Evolutionary conservation across 805 yeast genomes (phyloP).

Genomic region (Metschnikowia shivogae): DNA sequence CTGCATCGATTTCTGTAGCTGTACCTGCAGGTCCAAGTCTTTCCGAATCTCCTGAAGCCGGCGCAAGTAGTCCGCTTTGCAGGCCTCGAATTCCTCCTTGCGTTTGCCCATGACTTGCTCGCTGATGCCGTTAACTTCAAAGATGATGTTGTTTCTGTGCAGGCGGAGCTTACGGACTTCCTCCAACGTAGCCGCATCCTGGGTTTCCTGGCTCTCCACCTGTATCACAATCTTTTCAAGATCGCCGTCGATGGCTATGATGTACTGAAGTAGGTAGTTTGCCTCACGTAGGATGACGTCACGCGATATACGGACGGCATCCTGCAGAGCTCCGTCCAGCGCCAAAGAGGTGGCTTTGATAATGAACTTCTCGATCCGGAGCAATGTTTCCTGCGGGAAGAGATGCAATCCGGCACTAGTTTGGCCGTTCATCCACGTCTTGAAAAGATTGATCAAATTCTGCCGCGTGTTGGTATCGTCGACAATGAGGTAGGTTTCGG

Average conservation of each 20-base stretch:
- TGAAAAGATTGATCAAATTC: slow-evolving; percentile 36
- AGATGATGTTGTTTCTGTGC: slow-evolving; percentile 27
- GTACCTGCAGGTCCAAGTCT: slow-evolving; percentile 26
- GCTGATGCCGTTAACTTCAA: slow-evolving; percentile 29
- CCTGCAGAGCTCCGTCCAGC: slow-evolving; percentile 11
- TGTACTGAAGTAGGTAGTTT: slow-evolving; percentile 31
- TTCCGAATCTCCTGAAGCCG: slow-evolving; percentile 21
- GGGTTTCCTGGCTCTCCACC: neutral
- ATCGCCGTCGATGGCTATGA: slow-evolving; percentile 28
- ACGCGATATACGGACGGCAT: slow-evolving; percentile 12
- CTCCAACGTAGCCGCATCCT: no score
- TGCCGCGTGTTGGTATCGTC: slow-evolving; percentile 39
- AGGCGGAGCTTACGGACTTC: slow-evolving; percentile 14
- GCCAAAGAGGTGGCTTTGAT: slow-evolving; percentile 34
- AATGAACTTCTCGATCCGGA: slow-evolving; percentile 35
- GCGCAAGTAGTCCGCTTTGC: slow-evolving; percentile 22
- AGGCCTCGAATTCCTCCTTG: slow-evolving; percentile 23
- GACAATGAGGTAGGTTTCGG: slow-evolving; percentile 37
- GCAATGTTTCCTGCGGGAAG: slow-evolving; percentile 28
- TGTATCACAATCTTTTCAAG: slow-evolving; percentile 18
- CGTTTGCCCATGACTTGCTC: slow-evolving; percentile 26
- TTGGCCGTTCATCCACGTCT: slow-evolving; percentile 36
- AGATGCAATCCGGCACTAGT: slow-evolving; percentile 33
- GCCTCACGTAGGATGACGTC: slow-evolving; percentile 37
- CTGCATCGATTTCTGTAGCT: slow-evolving; percentile 19